Percentiles rank a stretch among this genome's conserved stretches.
These are phyloP conservation scores for Saturnispora zaruensis DNA, from an alignment of 805 yeast genomes.

Conservation along the genomic window DNA sequence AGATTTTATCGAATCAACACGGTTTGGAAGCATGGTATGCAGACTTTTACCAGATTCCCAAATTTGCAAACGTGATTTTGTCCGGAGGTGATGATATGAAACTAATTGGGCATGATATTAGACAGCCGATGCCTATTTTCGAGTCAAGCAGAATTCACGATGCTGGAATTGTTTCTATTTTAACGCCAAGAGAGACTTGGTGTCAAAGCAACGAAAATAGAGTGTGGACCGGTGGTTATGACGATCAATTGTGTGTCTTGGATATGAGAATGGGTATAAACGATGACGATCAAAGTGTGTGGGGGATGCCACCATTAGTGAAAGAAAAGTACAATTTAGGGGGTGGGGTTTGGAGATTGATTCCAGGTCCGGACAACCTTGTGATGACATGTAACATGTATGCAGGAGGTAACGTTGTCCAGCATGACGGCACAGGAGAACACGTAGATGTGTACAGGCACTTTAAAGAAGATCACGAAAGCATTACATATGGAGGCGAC, in stretches of 20 bases:
- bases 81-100: slow-evolving; percentile 89
- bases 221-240: slow-evolving; percentile 87
- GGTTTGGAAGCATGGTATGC: slow-evolving; percentile 86
- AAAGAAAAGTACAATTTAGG: slow-evolving; percentile 46
- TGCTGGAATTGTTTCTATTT: slow-evolving; percentile 86
- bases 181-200: slow-evolving; percentile 44
- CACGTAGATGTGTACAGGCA: slow-evolving; percentile 30
- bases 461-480: slow-evolving; percentile 65
- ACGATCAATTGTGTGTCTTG: slow-evolving; percentile 61
- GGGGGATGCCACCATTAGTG: slow-evolving; percentile 40
- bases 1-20: slow-evolving; percentile 37
- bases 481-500: slow-evolving; percentile 95
- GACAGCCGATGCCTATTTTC: slow-evolving; percentile 32
- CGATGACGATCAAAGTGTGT: slow-evolving; percentile 27
- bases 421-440: slow-evolving; percentile 22
- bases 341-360: slow-evolving; percentile 94
- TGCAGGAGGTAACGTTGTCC: slow-evolving; percentile 75
- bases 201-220: slow-evolving; percentile 30
- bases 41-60: slow-evolving; percentile 51
- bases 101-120: slow-evolving; percentile 64
- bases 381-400: slow-evolving; percentile 89
- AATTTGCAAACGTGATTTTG: slow-evolving; percentile 49
- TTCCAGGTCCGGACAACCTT: slow-evolving; percentile 43
- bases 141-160: slow-evolving; percentile 54
- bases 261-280: slow-evolving; percentile 49